Evolutionary conservation across 768 basidiomycete genomes (phyloP).

Genomic region (Boletus eberwhitei): DNA sequence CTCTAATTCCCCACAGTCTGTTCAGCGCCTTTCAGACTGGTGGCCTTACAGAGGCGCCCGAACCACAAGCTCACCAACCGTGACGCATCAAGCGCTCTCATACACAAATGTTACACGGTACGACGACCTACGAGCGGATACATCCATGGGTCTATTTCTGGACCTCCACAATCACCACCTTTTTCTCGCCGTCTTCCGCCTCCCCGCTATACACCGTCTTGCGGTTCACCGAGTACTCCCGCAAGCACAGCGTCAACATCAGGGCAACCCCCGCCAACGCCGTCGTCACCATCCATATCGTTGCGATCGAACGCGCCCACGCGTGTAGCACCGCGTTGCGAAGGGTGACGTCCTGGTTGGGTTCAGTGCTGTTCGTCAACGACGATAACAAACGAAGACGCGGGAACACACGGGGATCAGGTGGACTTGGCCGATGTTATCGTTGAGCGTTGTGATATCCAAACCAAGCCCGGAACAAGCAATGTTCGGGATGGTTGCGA

Average conservation of each 20-base stretch:
- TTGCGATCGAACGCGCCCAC: constrained; percentile 58
- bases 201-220: constrained; percentile 40
- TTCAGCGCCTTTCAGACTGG: neutral
- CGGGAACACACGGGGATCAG: constrained; percentile 10
- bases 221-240: constrained; percentile 58
- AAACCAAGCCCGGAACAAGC: constrained; percentile 29
- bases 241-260: constrained; percentile 49
- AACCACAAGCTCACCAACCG: too few relatives aligned
- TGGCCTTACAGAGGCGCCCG: neutral
- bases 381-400: neutral
- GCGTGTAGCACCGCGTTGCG: constrained; percentile 55
- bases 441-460: constrained; percentile 39
- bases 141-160: neutral
- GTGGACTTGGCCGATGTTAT: constrained; percentile 43
- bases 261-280: constrained; percentile 54
- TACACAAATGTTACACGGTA: neutral
- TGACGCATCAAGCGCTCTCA: neutral
- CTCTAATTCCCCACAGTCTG: neutral
- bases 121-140: neutral
- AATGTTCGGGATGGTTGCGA: constrained; percentile 33
- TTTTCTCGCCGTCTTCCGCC: constrained; percentile 17
- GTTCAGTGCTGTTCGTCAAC: neutral
- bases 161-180: neutral
- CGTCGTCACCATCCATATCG: constrained; percentile 64
- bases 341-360: constrained; percentile 43